Conservation (phyloP, 2,329 filamentous ascomycete genomes). For the Mollisiaceae sp. region DNA sequence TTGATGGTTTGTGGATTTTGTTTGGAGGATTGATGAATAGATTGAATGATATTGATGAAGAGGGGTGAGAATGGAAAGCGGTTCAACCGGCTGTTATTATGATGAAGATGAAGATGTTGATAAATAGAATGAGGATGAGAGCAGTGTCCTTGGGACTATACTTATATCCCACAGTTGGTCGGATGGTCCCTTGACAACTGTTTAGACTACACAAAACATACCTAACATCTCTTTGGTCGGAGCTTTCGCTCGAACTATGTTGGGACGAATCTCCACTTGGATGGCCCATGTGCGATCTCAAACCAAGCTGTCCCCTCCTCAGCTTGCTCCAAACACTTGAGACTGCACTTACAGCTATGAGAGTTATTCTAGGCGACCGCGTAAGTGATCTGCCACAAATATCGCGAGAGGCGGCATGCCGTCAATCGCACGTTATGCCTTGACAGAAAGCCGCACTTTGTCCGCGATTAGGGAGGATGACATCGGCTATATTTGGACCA, state of each 20-base stretch:
- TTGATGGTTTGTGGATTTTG: conserved; percentile 23
- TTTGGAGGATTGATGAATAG: conserved; percentile 7
- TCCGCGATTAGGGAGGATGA: conserved; percentile 20
- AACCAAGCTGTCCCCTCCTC: conserved; percentile 20
- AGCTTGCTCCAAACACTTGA: conserved; percentile 13
- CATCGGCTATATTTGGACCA: conserved; percentile 20
- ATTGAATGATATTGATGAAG: conserved; percentile 16
- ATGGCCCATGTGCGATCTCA: conserved; percentile 22
- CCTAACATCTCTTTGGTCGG: neutral
- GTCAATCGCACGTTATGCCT: conserved; percentile 27
- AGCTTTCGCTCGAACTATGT: conserved; percentile 4
- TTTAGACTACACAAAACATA: conserved; percentile 23
- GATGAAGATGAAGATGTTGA: conserved; percentile 21
- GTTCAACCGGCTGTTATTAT: conserved; percentile 4
- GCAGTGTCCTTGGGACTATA: conserved; percentile 20
- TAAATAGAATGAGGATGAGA: conserved; percentile 23
- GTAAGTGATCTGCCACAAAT: conserved; percentile 32
- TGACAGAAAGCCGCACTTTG: conserved; percentile 24
- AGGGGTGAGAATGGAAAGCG: conserved; percentile 14
- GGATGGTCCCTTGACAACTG: conserved; percentile 9
- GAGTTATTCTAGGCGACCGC: conserved; percentile 28
- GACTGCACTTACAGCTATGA: conserved; percentile 11
- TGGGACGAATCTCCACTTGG: conserved; percentile 14
- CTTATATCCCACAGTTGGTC: conserved; percentile 30
- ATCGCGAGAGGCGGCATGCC: conserved; percentile 14